Conservation (phyloP, 306 rosid species). For the Potentilla sterilis region DNA sequence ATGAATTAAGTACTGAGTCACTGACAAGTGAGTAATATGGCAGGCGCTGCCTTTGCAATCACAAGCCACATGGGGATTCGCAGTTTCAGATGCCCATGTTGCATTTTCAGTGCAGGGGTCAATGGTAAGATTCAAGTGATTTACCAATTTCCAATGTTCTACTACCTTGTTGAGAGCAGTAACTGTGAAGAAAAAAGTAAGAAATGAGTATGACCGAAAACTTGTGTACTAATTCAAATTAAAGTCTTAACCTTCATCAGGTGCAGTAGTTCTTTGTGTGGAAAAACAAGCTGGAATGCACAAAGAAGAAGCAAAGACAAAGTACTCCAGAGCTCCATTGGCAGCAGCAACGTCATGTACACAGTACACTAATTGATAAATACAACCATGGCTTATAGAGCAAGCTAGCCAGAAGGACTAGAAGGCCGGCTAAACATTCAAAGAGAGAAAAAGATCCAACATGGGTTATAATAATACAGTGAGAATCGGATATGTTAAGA, state of each 20-base stretch:
- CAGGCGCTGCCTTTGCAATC: conserved; percentile 27
- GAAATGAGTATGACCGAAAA: background rate
- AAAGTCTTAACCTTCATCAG: conserved; percentile 33
- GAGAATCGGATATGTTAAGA: conserved; percentile 7
- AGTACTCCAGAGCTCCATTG: conserved; percentile 25
- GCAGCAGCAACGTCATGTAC: conserved; percentile 1
- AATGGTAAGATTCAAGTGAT: conserved; percentile 19
- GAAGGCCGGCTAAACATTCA: conserved; percentile 28
- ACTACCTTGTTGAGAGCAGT: conserved; percentile 32
- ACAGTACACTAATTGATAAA: too few species aligned
- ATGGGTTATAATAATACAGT: background rate
- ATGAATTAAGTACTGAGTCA: conserved; percentile 14
- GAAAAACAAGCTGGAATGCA: conserved; percentile 25
- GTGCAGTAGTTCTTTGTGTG: conserved; percentile 25
- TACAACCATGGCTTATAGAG: background rate
- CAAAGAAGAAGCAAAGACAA: conserved; percentile 21
- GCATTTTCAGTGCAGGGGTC: conserved; percentile 37
- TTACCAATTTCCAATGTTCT: conserved; percentile 31
- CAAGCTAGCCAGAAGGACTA: background rate
- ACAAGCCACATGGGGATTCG: conserved; percentile 35
- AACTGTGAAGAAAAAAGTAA: conserved; percentile 14
- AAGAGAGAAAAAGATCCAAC: background rate
- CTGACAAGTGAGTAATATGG: conserved; percentile 37
- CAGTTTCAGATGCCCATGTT: conserved; percentile 29
- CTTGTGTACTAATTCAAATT: background rate